A percentile compares a stretch with the other conserved stretches of the same genome.
Conservation (phyloP, 345 rosid species). For the Brassica rapa region DNA sequence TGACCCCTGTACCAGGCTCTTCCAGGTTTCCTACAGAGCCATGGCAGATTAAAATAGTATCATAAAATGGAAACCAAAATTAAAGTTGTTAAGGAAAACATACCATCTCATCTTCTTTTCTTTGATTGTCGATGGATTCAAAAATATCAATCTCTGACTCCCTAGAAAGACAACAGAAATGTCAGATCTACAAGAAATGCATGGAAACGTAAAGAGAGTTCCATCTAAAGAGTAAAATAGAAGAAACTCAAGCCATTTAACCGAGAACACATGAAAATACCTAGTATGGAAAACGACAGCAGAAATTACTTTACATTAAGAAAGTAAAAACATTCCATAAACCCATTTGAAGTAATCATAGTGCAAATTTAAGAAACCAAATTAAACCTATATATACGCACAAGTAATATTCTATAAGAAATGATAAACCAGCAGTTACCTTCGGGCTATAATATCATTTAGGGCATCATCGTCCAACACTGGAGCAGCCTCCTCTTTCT, state of each 20-base stretch:
- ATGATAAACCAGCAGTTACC: conserved; percentile 45
- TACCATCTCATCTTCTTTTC: conserved; percentile 79
- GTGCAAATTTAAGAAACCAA: conserved; percentile 10
- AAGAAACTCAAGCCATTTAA: neutral
- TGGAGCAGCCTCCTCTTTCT: conserved; percentile 92
- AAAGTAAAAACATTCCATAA: neutral
- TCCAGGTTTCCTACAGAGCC: conserved; percentile 70
- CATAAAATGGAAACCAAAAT: conserved; percentile 2
- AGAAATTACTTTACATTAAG: neutral
- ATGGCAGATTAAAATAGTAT: conserved; percentile 16
- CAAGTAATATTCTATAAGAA: neutral
- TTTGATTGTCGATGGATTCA: conserved; percentile 75
- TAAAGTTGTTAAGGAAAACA: conserved; percentile 20
- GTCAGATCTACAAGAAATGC: conserved; percentile 12
- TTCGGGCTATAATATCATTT: conserved; percentile 85
- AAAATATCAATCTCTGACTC: conserved; percentile 88
- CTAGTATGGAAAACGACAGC: neutral
- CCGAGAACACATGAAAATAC: neutral
- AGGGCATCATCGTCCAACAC: conserved; percentile 84
- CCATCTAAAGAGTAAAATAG: conserved; percentile 3
- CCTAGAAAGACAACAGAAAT: conserved; percentile 45
- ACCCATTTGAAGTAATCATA: neutral
- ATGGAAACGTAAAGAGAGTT: neutral
- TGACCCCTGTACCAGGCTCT: conserved; percentile 52
- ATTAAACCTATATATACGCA: conserved; percentile 1